A percentile compares a stretch with the other conserved stretches of the same genome.
Conservation (phyloP, 768 basidiomycete species). For the Clavulina sp. region DNA sequence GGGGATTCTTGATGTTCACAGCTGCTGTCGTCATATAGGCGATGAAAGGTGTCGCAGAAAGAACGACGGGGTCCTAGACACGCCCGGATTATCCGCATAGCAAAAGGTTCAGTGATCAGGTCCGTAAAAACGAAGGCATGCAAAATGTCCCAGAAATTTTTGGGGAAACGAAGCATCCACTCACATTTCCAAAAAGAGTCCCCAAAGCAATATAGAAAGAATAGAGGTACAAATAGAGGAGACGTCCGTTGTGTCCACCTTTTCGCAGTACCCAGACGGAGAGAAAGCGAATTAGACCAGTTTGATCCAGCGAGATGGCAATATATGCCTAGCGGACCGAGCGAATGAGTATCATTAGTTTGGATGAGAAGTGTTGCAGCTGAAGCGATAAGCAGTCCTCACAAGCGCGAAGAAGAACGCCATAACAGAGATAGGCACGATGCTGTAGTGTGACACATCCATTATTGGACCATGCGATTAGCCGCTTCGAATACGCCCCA, state of each 20-base stretch:
- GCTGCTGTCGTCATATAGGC: conserved; percentile 59
- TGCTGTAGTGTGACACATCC: conserved; percentile 9
- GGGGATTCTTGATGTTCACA: conserved; percentile 21
- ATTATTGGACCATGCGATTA: not conserved
- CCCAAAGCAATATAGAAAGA: conserved; percentile 62
- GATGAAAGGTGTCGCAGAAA: conserved; percentile 79
- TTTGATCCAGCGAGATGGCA: conserved; percentile 78
- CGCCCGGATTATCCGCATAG: too few species aligned
- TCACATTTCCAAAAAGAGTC: conserved; percentile 75
- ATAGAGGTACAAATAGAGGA: conserved; percentile 67
- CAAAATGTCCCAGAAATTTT: conserved; percentile 12
- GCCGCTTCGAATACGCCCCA: too few species aligned
- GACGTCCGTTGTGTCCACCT: conserved; percentile 55
- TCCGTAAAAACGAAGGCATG: too few species aligned
- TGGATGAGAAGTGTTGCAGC: too few species aligned
- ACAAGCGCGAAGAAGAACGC: conserved; percentile 79
- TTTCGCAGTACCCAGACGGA: conserved; percentile 78
- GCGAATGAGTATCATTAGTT: conserved; percentile 81
- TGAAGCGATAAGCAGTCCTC: not conserved
- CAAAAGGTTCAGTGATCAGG: too few species aligned
- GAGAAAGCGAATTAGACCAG: conserved; percentile 69
- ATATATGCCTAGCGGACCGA: conserved; percentile 85
- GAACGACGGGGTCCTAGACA: conserved; percentile 76
- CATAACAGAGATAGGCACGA: conserved; percentile 85
- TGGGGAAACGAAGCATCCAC: not conserved